phyloP scores from a whole-genome alignment of 257 asterid genomes.

The Salvia rosmarinus region DNA sequence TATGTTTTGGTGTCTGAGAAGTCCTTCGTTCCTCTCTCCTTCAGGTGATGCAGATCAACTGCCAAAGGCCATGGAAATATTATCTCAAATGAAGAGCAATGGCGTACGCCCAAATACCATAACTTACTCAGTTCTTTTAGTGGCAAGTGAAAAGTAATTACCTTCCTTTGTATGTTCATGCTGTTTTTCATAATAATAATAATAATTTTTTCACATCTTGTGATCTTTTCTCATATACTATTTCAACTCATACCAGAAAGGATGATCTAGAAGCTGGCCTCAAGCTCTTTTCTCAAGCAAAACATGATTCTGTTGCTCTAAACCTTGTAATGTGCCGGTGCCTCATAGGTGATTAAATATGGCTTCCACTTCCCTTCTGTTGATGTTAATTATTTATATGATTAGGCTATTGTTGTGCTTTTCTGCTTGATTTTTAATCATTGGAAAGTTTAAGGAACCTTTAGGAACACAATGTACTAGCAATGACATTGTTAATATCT shows the following conservation, averaged over 20 bases:
- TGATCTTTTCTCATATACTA: conserved; percentile 23
- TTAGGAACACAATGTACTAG: not conserved
- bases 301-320: conserved; percentile 78
- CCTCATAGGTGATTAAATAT: conserved; percentile 62
- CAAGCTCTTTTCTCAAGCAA: conserved; percentile 79
- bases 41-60: conserved; percentile 84
- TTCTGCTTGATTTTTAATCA: conserved; percentile 13
- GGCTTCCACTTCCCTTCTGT: conserved; percentile 27
- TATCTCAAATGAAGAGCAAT: conserved; percentile 73
- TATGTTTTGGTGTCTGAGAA: conserved; percentile 7
- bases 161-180: conserved; percentile 33
- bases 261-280: conserved; percentile 86
- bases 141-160: conserved; percentile 91
- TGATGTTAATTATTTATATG: conserved; percentile 18
- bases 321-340: conserved; percentile 94
- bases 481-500: conserved; percentile 5
- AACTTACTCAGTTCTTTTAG: conserved; percentile 84
- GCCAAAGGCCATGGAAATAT: conserved; percentile 68
- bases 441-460: conserved; percentile 1
- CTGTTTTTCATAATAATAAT: not conserved
- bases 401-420: conserved; percentile 24
- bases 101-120: conserved; percentile 80
- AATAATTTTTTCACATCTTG: not conserved
- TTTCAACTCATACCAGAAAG: conserved; percentile 59
- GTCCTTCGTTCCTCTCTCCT: conserved; percentile 28